Evolutionary conservation across 768 basidiomycete species (phyloP), one percentile per base, ranked within the genome.

Genomic region (Suillus clintonianus): DNA sequence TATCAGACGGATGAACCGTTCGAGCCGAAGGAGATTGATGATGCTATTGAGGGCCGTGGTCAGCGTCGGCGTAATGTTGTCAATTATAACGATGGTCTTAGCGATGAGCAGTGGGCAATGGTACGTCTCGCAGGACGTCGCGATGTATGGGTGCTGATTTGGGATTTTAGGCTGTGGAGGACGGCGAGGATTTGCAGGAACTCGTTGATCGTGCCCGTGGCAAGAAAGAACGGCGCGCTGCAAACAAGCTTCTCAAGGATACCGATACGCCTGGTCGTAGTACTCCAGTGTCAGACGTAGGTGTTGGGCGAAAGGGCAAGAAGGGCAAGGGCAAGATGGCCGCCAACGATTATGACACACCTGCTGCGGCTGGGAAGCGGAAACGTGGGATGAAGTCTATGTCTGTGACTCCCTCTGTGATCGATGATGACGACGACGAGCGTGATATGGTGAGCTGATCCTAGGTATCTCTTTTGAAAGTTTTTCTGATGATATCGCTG

Each of bases 101-200:
- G 88, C 59, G 97, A 99, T 68, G 97, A 97, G 71, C 90, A 95
- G 68, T 97, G 94, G 91, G 87, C 94, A 37, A 84, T 91, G 84
- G 90, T 90, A 72, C 64, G 84, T 80, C 24, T 19, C 62, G 56
- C 27, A 59, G 17, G 39, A 24, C 45, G 36, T 41, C 41, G 36
- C 8, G 39, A 27, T 13, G 15, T n/a, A 36, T 19, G n/a, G 24
- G 22, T 43, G 22, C 53, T 64, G 13, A 62, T 41, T 41, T 34
- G 27, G 13, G 32, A 63, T 57, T 60, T 14, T 63, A 89, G 88
- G 90, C 91, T 59, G 78, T 92, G 53, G 91, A 93, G 72, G 91
- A 92, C 10, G 91, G 91, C 30, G 90, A 92, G 73, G 92, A 93
- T 70, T 71, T 92, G 43, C 84, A 90, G 65, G 90, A 92, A 74